A percentile compares a stretch with the other conserved stretches of the same genome.
Evolutionary conservation across 2,329 filamentous ascomycete genomes (phyloP).

Genomic region (Fusarium duplospermum): DNA sequence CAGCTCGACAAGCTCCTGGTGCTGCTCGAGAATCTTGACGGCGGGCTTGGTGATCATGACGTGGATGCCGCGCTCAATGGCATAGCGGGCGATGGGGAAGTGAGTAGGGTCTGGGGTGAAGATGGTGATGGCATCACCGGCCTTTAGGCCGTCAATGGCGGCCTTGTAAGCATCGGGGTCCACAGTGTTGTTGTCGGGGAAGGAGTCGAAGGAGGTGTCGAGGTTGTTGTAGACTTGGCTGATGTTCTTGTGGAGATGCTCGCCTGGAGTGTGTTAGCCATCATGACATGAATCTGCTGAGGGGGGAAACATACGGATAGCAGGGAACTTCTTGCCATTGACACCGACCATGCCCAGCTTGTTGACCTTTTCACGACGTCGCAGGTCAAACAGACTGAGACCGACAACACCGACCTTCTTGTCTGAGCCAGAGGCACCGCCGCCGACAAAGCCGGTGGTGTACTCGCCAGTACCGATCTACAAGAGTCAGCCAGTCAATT

Average conservation of each 20-base stretch:
- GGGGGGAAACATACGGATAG: conserved; percentile 74
- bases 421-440: conserved; percentile 85
- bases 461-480: conserved; percentile 94
- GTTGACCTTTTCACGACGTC: conserved; percentile 87
- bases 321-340: conserved; percentile 89
- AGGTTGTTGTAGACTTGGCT: conserved; percentile 87
- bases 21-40: conserved; percentile 84
- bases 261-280: conserved; percentile 60
- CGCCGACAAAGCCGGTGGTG: conserved; percentile 93
- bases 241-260: conserved; percentile 90
- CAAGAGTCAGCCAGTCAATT: conserved; percentile 13
- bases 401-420: conserved; percentile 97
- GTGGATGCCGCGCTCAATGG: conserved; percentile 88
- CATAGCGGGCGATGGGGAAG: conserved; percentile 91
- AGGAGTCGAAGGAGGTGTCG: conserved; percentile 88
- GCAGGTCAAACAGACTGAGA: conserved; percentile 88
- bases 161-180: conserved; percentile 88
- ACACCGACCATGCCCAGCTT: conserved; percentile 90
- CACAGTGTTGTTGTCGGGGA: conserved; percentile 76
- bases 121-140: conserved; percentile 92
- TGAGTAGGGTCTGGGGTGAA: conserved; percentile 96
- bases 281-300: background rate
- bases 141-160: conserved; percentile 84
- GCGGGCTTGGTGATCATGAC: conserved; percentile 95
- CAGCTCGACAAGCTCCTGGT: conserved; percentile 79